A percentile compares a stretch with the other conserved stretches of the same genome.
phyloP scores from a whole-genome alignment of 345 rosid species.

The Capsella bursapastoris region DNA sequence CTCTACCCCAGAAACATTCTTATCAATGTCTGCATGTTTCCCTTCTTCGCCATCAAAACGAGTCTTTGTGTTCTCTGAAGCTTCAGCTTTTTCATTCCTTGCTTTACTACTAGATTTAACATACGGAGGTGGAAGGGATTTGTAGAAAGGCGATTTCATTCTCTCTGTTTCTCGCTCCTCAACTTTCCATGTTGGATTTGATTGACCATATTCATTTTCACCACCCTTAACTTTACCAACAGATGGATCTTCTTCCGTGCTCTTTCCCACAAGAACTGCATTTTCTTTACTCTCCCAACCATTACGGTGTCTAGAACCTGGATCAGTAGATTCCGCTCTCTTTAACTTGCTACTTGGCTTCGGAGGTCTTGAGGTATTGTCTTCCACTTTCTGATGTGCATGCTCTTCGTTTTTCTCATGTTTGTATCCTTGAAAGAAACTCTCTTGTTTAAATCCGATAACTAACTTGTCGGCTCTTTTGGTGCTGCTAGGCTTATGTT shows the following conservation, averaged over 20 bases:
- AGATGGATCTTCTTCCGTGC: slow-evolving; percentile 40
- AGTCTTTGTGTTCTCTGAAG: slow-evolving; percentile 33
- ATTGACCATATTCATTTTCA: slow-evolving; percentile 32
- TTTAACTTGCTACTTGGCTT: slow-evolving; percentile 58
- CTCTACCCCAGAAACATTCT: slow-evolving; percentile 35
- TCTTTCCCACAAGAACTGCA: slow-evolving; percentile 41
- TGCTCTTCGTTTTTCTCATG: slow-evolving; percentile 47
- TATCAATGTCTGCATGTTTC: slow-evolving; percentile 44
- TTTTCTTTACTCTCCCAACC: slow-evolving; percentile 56
- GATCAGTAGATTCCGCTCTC: slow-evolving; percentile 40
- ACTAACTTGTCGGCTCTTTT: slow-evolving; percentile 48
- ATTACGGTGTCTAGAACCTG: slow-evolving; percentile 43
- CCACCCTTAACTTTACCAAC: slow-evolving; percentile 39
- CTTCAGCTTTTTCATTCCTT: slow-evolving; percentile 46
- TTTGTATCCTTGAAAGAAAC: slow-evolving; percentile 49
- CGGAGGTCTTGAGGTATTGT: slow-evolving; percentile 48
- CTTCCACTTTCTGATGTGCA: slow-evolving; percentile 50
- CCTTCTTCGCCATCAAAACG: slow-evolving; percentile 39
- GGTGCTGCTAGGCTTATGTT: slow-evolving; percentile 52
- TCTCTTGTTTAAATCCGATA: slow-evolving; percentile 47
- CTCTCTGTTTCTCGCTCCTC: slow-evolving; percentile 51
- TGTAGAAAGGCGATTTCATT: slow-evolving; percentile 49
- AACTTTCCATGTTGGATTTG: slow-evolving; percentile 42
- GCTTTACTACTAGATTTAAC: slow-evolving; percentile 54
- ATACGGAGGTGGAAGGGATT: slow-evolving; percentile 75